A percentile compares a stretch with the other conserved stretches of the same genome.
Evolutionary conservation across 768 basidiomycete species (phyloP).

Genomic region (Pleurotus tuber-regium): DNA sequence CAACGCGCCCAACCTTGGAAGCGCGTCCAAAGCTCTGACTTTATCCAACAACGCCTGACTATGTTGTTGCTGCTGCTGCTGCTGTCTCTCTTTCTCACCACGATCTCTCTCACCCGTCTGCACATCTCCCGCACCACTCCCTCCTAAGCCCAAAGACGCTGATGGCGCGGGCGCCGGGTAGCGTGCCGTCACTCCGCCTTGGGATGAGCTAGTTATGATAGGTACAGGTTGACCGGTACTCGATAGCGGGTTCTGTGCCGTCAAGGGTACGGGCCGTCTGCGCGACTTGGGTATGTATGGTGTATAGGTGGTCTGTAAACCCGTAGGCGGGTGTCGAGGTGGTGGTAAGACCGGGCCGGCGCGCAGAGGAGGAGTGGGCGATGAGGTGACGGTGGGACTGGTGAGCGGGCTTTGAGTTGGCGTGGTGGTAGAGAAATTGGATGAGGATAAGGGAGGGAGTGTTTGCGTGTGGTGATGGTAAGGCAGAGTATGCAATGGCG

Average conservation of each 20-base stretch:
- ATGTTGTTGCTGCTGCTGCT: constrained; percentile 42
- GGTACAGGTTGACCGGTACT: constrained; percentile 49
- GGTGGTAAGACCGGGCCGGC: constrained; percentile 33
- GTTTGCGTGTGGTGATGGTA: constrained; percentile 30
- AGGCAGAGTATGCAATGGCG: constrained; percentile 28
- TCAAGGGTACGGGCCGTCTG: constrained; percentile 39
- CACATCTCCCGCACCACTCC: too few species aligned
- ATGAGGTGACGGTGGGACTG: constrained; percentile 26
- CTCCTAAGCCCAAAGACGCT: too few species aligned
- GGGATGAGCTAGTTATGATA: constrained; percentile 64
- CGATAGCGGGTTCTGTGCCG: constrained; percentile 46
- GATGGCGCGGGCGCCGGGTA: constrained; percentile 26
- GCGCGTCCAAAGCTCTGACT: constrained; percentile 83
- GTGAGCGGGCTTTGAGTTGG: too few species aligned
- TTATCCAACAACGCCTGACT: constrained; percentile 82
- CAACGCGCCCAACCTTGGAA: constrained; percentile 83
- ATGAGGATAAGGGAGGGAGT: too few species aligned
- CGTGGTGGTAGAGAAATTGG: too few species aligned
- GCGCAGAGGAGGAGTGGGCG: constrained; percentile 28
- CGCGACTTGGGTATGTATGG: constrained; percentile 75
- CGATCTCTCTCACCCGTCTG: constrained; percentile 19
- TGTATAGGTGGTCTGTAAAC: constrained; percentile 73
- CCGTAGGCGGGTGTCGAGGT: constrained; percentile 44
- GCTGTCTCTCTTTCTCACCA: constrained; percentile 3
- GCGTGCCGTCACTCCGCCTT: constrained; percentile 50